Evolutionary conservation across 129 eudicot species (phyloP).

Genomic region (Deinandra increscens): DNA sequence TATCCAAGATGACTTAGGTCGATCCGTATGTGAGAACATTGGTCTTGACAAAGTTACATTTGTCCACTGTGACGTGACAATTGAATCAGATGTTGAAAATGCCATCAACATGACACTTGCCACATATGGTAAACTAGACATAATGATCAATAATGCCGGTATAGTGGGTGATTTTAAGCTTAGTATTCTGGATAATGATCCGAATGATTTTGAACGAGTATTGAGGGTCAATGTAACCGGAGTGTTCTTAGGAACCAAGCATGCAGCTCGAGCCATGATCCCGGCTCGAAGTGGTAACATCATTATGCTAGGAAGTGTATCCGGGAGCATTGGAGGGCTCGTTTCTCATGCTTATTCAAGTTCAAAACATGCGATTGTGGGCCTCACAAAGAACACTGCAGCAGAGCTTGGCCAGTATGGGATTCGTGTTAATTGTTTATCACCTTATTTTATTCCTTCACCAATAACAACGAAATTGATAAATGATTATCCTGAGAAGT

Average conservation of each 20-base stretch:
- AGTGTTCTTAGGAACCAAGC: slow-evolving; percentile 19
- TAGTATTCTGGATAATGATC: slow-evolving; percentile 14
- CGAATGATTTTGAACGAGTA: slow-evolving; percentile 2
- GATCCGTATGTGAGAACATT: slow-evolving; percentile 22
- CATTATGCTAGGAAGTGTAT: slow-evolving; percentile 22
- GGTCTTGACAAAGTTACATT: slow-evolving; percentile 19
- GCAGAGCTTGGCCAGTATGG: slow-evolving; percentile 35
- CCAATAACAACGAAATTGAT: background rate
- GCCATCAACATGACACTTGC: slow-evolving; percentile 9
- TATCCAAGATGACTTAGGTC: slow-evolving; percentile 30
- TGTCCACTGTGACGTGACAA: slow-evolving; percentile 16
- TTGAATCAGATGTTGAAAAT: slow-evolving; percentile 29
- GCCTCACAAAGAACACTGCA: slow-evolving; percentile 30
- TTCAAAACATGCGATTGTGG: slow-evolving; percentile 39
- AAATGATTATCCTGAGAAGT: slow-evolving; percentile 1
- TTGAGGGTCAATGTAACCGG: slow-evolving; percentile 20
- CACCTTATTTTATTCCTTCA: slow-evolving; percentile 24
- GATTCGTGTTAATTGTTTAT: slow-evolving; percentile 38
- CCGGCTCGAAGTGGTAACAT: background rate
- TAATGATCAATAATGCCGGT: slow-evolving; percentile 34
- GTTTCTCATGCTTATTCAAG: slow-evolving; percentile 25
- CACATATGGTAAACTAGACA: slow-evolving; percentile 30
- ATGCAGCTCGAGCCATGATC: slow-evolving; percentile 31
- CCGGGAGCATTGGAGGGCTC: slow-evolving; percentile 16
- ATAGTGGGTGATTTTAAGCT: slow-evolving; percentile 13